Percentiles rank a stretch among this genome's conserved stretches.
Conservation (phyloP, 177 flowering plant species). For the Vitis hybrid region DNA sequence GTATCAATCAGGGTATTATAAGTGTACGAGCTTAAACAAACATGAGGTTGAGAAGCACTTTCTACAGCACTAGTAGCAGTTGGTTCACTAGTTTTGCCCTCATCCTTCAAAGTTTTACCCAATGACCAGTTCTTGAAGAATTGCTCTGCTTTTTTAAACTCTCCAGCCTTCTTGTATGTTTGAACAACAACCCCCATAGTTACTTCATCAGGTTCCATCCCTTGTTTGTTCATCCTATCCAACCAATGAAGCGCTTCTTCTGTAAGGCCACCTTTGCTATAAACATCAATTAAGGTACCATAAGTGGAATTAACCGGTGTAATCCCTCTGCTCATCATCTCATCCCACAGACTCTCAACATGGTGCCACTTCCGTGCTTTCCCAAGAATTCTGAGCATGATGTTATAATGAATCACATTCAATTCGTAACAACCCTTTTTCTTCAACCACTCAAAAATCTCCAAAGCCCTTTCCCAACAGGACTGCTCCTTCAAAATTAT, state of each 20-base stretch:
- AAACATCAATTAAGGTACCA: slow-evolving; percentile 92
- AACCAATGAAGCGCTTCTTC: slow-evolving; percentile 76
- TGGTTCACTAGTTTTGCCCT: slow-evolving; percentile 7
- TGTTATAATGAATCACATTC: slow-evolving; percentile 94
- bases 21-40: slow-evolving; percentile 52
- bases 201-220: slow-evolving; percentile 92
- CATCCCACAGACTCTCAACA: slow-evolving; percentile 63
- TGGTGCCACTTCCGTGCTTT: slow-evolving; percentile 62
- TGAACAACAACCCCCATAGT: slow-evolving; percentile 87
- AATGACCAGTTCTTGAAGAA: slow-evolving; percentile 79
- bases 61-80: slow-evolving; percentile 1
- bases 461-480: slow-evolving; percentile 77
- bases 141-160: slow-evolving; percentile 72
- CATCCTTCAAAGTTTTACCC: slow-evolving; percentile 20
- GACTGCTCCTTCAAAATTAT: slow-evolving; percentile 91
- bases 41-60: slow-evolving; percentile 17
- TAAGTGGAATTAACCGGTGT: slow-evolving; percentile 74
- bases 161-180: slow-evolving; percentile 73
- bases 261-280: slow-evolving; percentile 81
- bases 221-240: slow-evolving; percentile 59
- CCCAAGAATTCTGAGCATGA: slow-evolving; percentile 81
- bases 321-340: slow-evolving; percentile 55
- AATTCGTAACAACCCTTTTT: slow-evolving; percentile 75
- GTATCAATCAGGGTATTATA: slow-evolving; percentile 88
- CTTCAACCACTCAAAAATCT: slow-evolving; percentile 92